Evolutionary conservation across 768 basidiomycete genomes (phyloP).

Genomic region (Hebeloma cylindrosporum): DNA sequence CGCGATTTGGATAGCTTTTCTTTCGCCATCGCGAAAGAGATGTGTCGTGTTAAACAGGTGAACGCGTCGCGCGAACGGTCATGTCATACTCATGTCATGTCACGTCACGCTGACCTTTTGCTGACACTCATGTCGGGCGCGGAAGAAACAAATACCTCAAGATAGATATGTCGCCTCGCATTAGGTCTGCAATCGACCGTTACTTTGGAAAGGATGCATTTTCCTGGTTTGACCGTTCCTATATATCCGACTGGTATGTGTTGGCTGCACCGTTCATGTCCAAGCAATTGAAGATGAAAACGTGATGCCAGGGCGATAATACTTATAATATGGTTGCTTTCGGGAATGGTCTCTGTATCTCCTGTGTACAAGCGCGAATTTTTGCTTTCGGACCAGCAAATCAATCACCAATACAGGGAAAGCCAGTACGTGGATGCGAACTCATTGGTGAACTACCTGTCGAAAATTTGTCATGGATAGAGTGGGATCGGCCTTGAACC

Average conservation of each 20-base stretch:
- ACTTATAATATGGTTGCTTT: constrained; percentile 41
- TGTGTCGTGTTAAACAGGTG: constrained; percentile 15
- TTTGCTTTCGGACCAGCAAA: constrained; percentile 47
- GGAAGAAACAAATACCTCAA: too few species aligned
- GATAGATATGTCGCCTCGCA: constrained; percentile 18
- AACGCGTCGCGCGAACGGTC: constrained; percentile 12
- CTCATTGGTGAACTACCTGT: not conserved
- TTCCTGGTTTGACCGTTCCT: constrained; percentile 46
- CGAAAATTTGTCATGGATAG: constrained; percentile 27
- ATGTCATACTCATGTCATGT: constrained; percentile 15
- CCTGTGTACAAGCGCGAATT: constrained; percentile 54
- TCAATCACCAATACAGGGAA: constrained; percentile 48
- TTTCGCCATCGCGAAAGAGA: constrained; percentile 46
- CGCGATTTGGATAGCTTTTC: constrained; percentile 37
- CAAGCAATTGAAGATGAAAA: not conserved
- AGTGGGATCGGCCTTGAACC: constrained; percentile 48
- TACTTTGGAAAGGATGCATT: constrained; percentile 39
- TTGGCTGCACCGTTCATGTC: not conserved
- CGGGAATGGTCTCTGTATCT: constrained; percentile 34
- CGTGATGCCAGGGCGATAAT: constrained; percentile 34
- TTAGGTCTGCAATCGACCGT: constrained; percentile 17
- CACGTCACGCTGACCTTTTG: not conserved
- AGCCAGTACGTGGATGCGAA: constrained; percentile 44
- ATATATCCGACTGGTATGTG: constrained; percentile 54
- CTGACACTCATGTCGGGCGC: too few species aligned